Conservation (phyloP, 148 eudicot species). For the Pouteria glomerata region DNA sequence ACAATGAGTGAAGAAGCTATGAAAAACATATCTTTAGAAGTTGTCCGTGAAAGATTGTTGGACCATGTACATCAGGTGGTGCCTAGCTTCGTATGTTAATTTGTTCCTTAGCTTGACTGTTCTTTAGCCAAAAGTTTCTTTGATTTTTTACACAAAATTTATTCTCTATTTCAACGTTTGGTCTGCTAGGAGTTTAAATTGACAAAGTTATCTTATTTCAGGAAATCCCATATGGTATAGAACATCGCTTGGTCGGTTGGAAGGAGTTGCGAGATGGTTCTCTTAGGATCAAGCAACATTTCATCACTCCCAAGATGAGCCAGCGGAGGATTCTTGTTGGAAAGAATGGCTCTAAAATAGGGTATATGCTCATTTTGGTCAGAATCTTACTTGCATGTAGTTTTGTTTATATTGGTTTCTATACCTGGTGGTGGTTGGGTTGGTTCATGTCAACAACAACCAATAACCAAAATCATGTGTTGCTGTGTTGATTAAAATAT, state of each 20-base stretch:
- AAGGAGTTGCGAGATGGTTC: slow-evolving; percentile 86
- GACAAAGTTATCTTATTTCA: slow-evolving; percentile 23
- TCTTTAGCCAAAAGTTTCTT: neutral
- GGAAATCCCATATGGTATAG: slow-evolving; percentile 89
- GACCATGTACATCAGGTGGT: slow-evolving; percentile 88
- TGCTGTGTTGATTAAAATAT: too few species aligned
- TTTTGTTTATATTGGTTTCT: too few species aligned
- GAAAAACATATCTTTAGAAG: slow-evolving; percentile 90
- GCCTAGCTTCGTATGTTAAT: neutral
- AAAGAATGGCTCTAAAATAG: too few species aligned
- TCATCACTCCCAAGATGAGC: slow-evolving; percentile 74
- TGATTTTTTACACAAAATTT: neutral
- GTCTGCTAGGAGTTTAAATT: neutral
- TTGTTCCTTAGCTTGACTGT: neutral
- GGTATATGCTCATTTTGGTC: too few species aligned
- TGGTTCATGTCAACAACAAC: too few species aligned
- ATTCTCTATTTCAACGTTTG: neutral
- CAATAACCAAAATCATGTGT: too few species aligned
- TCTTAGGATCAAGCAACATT: slow-evolving; percentile 84
- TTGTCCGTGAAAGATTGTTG: slow-evolving; percentile 81
- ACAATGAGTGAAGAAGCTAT: slow-evolving; percentile 88
- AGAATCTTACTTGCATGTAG: too few species aligned
- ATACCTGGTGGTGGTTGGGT: too few species aligned
- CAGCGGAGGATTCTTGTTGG: slow-evolving; percentile 90
- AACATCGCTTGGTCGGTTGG: slow-evolving; percentile 87